These are phyloP conservation scores for Pseudocercospora vitis DNA, from an alignment of 2,329 filamentous ascomycete species.

Conservation along the genomic window DNA sequence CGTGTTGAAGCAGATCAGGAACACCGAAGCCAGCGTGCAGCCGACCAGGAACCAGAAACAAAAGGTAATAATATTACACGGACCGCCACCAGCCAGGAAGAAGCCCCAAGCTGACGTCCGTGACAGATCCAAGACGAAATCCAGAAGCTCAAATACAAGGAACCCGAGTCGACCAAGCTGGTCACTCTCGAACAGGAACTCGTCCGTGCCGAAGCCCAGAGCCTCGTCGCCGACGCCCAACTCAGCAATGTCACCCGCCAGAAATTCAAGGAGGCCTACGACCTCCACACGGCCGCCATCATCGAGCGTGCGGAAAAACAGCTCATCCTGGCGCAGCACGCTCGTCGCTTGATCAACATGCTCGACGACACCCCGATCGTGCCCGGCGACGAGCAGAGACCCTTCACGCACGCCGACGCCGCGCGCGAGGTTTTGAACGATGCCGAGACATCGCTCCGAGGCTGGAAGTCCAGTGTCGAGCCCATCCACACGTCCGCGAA, in stretches of 20 bases:
- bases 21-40: constrained; percentile 94
- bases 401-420: constrained; percentile 65
- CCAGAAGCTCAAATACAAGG: constrained; percentile 84
- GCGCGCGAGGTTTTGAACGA: constrained; percentile 88
- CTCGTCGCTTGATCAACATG: constrained; percentile 76
- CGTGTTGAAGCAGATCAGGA: constrained; percentile 85
- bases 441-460: constrained; percentile 81
- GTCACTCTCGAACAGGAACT: constrained; percentile 92
- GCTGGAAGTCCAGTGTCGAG: constrained; percentile 64
- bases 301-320: constrained; percentile 98
- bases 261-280: constrained; percentile 94
- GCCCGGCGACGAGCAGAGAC: constrained; percentile 73
- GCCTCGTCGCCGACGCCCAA: constrained; percentile 92
- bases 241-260: constrained; percentile 92
- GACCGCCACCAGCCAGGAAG: neutral
- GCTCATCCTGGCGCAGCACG: constrained; percentile 87
- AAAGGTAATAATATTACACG: constrained; percentile 52
- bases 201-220: constrained; percentile 92
- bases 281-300: constrained; percentile 80
- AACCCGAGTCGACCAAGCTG: constrained; percentile 78
- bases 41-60: constrained; percentile 82
- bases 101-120: neutral
- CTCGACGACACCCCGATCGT: constrained; percentile 89
- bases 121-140: constrained; percentile 80
- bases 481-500: constrained; percentile 54